Conservation (phyloP, 805 yeast genomes). For the Kuraishia piskuri region DNA sequence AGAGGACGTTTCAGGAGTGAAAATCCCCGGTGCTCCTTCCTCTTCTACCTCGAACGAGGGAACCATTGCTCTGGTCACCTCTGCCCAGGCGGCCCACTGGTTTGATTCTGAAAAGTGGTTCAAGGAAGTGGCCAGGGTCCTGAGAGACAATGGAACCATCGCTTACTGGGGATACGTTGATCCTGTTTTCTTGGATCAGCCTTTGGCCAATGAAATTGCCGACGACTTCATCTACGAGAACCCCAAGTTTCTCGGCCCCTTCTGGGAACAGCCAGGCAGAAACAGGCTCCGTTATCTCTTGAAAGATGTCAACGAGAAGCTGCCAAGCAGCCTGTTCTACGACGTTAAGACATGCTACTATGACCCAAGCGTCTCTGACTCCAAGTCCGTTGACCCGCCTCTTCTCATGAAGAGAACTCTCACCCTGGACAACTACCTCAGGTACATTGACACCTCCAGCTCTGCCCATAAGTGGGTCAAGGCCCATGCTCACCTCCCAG, state of each 20-base stretch:
- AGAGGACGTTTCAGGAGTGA: slow-evolving; percentile 8
- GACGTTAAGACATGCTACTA: slow-evolving; percentile 23
- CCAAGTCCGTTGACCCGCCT: slow-evolving; percentile 9
- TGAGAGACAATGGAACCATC: slow-evolving; percentile 36
- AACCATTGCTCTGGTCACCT: slow-evolving; percentile 52
- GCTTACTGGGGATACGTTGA: slow-evolving; percentile 79
- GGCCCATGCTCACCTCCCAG: slow-evolving; percentile 21
- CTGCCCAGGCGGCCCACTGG: slow-evolving; percentile 92
- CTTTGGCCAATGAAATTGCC: slow-evolving; percentile 47
- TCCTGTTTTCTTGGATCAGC: slow-evolving; percentile 42
- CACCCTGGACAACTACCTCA: slow-evolving; percentile 35
- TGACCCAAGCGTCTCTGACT: slow-evolving; percentile 11
- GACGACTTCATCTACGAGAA: slow-evolving; percentile 32
- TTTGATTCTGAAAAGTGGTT: slow-evolving; percentile 26
- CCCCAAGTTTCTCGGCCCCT: slow-evolving; percentile 44
- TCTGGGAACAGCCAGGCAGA: slow-evolving; percentile 88
- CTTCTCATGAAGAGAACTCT: slow-evolving; percentile 27
- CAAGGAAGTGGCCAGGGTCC: slow-evolving; percentile 23
- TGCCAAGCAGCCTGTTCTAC: slow-evolving; percentile 7
- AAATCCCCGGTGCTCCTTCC: slow-evolving; percentile 4
- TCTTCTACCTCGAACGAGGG: slow-evolving; percentile 11
- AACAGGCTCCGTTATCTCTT: slow-evolving; percentile 35
- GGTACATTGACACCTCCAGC: slow-evolving; percentile 64
- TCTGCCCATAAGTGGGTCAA: slow-evolving; percentile 51
- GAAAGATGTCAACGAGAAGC: slow-evolving; percentile 24